A percentile compares a stretch with the other conserved stretches of the same genome.
phyloP scores from a whole-genome alignment of 352 stramenopile species.

The Bremia lactucae region DNA sequence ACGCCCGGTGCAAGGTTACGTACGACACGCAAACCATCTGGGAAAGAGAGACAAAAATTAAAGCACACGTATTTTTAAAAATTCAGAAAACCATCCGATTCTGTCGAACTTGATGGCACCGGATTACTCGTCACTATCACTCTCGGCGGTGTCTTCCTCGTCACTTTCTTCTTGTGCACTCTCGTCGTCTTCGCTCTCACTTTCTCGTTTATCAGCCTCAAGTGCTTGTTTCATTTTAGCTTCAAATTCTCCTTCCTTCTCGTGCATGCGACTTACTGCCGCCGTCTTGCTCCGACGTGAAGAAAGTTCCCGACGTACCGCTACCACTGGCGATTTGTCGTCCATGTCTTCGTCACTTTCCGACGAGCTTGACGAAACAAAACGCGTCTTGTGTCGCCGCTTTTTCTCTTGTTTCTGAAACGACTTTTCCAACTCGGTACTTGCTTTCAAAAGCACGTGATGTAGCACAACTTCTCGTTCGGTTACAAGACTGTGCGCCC shows the following conservation, averaged over 20 bases:
- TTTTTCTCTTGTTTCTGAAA: slow-evolving; percentile 32
- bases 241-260: slow-evolving; percentile 43
- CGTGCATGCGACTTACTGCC: slow-evolving; percentile 48
- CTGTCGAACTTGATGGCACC: too few species aligned
- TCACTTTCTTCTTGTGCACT: slow-evolving; percentile 19
- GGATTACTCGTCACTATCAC: slow-evolving; percentile 15
- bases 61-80: too few species aligned
- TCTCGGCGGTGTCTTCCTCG: slow-evolving; percentile 7
- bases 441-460: slow-evolving; percentile 26
- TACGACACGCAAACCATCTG: too few species aligned
- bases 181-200: slow-evolving; percentile 27
- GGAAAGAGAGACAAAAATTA: too few species aligned
- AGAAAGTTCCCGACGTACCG: slow-evolving; percentile 25
- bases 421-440: slow-evolving; percentile 22
- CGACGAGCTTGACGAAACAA: slow-evolving; percentile 17
- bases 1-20: too few species aligned
- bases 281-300: slow-evolving; percentile 47
- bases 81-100: slow-evolving; percentile 2
- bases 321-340: slow-evolving; percentile 5
- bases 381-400: slow-evolving; percentile 10
- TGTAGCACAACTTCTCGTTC: slow-evolving; percentile 31
- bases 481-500: slow-evolving; percentile 32
- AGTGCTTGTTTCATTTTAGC: slow-evolving; percentile 47
- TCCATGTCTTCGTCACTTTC: slow-evolving; percentile 21
- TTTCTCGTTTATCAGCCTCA: slow-evolving; percentile 19